A percentile compares a stretch with the other conserved stretches of the same genome.
Evolutionary conservation across 768 basidiomycete genomes (phyloP).

Genomic region (Hortiboletus campestris): DNA sequence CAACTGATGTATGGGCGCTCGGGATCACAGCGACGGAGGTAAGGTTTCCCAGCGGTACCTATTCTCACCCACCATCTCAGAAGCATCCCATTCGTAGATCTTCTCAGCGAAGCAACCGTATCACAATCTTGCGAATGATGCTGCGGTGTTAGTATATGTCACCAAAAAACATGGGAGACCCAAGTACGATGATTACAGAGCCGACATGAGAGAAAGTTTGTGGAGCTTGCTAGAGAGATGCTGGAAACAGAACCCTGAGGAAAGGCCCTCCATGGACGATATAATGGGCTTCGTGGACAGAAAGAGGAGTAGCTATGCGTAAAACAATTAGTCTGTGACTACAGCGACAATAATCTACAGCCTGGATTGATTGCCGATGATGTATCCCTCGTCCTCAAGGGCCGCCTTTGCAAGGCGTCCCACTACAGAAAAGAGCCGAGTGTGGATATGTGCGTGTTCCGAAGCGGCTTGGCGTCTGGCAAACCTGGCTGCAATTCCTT

Average conservation of each 20-base stretch:
- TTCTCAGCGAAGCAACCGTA: constrained; percentile 27
- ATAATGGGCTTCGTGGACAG: constrained; percentile 18
- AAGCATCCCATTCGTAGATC: constrained; percentile 10
- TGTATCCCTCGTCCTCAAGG: constrained; percentile 52
- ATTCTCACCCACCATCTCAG: background rate
- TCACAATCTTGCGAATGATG: constrained; percentile 10
- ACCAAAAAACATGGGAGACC: constrained; percentile 8
- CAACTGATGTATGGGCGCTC: constrained; percentile 38
- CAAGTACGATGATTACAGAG: constrained; percentile 19
- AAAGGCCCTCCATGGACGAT: constrained; percentile 15
- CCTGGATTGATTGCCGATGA: constrained; percentile 23
- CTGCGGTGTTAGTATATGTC: constrained; percentile 18
- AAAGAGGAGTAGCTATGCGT: constrained; percentile 17
- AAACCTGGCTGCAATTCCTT: constrained; percentile 87
- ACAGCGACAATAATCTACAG: constrained; percentile 17
- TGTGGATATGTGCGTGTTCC: constrained; percentile 58
- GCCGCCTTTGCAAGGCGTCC: constrained; percentile 61
- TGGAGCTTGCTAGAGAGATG: constrained; percentile 23
- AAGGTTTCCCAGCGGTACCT: background rate
- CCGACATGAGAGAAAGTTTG: constrained; percentile 15
- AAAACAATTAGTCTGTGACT: background rate
- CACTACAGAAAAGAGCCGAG: constrained; percentile 51
- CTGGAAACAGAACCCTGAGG: constrained; percentile 10
- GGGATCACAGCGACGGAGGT: constrained; percentile 39
- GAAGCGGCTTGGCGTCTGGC: constrained; percentile 89